Base-by-base conservation (phyloP, 805 yeast genomes). In the Kluyveromyces wickerhamii region DNA sequence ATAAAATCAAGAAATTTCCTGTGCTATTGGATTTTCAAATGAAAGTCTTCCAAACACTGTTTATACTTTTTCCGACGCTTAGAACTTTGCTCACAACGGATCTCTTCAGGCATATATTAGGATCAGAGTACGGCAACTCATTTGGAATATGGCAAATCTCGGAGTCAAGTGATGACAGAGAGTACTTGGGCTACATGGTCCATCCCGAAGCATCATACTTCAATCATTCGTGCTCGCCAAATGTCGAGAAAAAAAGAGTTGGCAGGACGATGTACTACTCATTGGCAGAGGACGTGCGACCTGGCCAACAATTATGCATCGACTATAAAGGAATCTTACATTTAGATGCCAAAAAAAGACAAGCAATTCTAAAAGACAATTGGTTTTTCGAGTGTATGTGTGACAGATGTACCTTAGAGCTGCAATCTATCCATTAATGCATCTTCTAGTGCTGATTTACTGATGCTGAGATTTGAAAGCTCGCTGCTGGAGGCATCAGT, bases 211-310 rank as follows among this genome's bases (percentile, higher is more conserved):
- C 79, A 0, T 78, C 85, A 3, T 77, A 62, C 44, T 78, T 78
- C 64, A 78, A 78, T 47, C 85, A 78, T 50, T 72, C 80, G 3
- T 78, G 85, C 52, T 52, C 45, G 1, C 79, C 79, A n/a, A 75
- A 74, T 41, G 42, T 77, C 14, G 48, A 47, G 10, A 77, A 76
- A 42, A 49, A 40, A n/a, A 57, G 79, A 27, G 29, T 33, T 3
- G 47, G 46, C 8, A 36, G 40, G 1, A 59, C 59, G 0, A 57
- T 74, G 59, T 38, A 37, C 2, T 77, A 75, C 46, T 58, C 46
- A 3, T 57, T 79, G 0, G 43, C 51, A 7, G 43, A 49, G 10
- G 69, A 67, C 21, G 60, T 77, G 10, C 27, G 30, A 2, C 35
- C 43, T 4, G 72, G 66, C 7, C 70, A 70, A 24, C 79, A 77